A percentile compares a stretch with the other conserved stretches of the same genome.
phyloP scores from a whole-genome alignment of 1,284 basidiomycete species.

The Kalmanozyma brasiliensis region DNA sequence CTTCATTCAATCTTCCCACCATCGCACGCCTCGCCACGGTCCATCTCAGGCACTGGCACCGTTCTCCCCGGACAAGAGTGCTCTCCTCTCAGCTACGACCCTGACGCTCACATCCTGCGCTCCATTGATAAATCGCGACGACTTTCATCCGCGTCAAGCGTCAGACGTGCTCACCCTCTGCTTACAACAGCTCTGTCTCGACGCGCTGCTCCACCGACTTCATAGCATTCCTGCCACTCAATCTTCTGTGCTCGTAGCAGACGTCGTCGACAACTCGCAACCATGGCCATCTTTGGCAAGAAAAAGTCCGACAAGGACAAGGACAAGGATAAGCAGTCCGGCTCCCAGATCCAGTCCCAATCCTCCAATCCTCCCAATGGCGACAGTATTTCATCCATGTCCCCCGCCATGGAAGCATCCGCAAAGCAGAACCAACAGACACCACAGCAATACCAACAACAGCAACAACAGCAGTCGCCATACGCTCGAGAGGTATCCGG shows the following conservation, averaged over 20 bases:
- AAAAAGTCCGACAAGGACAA: conserved; percentile 61
- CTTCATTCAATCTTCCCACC: too few relatives aligned
- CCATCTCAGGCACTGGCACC: too few relatives aligned
- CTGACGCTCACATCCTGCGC: too few relatives aligned
- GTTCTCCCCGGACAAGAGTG: too few relatives aligned
- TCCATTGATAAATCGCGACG: too few relatives aligned
- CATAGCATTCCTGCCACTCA: background rate
- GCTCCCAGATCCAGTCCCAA: conserved; percentile 9
- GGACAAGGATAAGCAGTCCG: conserved; percentile 29
- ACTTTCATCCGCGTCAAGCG: too few relatives aligned
- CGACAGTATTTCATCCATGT: conserved; percentile 42
- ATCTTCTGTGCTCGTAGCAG: background rate
- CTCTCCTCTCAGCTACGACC: too few relatives aligned
- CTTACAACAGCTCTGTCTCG: too few relatives aligned
- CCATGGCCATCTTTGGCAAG: conserved; percentile 66
- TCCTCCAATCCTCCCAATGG: conserved; percentile 24
- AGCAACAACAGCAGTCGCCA: conserved; percentile 31
- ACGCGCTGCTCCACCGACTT: too few relatives aligned
- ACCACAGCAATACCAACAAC: conserved; percentile 14
- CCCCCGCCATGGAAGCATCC: conserved; percentile 39
- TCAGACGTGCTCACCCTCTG: too few relatives aligned
- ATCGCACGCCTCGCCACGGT: too few relatives aligned
- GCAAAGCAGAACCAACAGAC: conserved; percentile 20
- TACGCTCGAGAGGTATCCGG: conserved; percentile 25
- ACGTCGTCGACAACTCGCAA: background rate